Percentiles rank a stretch among this genome's conserved stretches.
Evolutionary conservation across 805 yeast genomes (phyloP).

Genomic region (Myxozyma melibiosi): DNA sequence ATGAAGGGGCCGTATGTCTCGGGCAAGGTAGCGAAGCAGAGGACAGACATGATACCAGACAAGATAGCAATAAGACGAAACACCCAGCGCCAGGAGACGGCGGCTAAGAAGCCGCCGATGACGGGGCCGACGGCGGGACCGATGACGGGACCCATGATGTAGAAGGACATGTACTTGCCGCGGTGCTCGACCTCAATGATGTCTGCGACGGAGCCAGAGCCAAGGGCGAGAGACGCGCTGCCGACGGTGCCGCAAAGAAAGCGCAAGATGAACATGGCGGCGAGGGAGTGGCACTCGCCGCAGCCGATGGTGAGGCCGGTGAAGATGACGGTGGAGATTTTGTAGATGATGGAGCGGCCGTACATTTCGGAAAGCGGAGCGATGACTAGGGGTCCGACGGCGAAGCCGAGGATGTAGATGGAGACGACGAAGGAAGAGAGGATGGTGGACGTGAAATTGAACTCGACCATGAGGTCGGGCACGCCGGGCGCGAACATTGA

Average conservation of each 20-base stretch:
- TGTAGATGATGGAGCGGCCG: slow-evolving; percentile 67
- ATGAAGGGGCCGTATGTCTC: slow-evolving; percentile 65
- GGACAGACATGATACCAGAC: slow-evolving; percentile 52
- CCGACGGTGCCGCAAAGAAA: slow-evolving; percentile 67
- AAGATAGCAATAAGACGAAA: slow-evolving; percentile 60
- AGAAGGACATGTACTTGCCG: slow-evolving; percentile 58
- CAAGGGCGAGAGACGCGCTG: slow-evolving; percentile 66
- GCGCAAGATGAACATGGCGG: slow-evolving; percentile 60
- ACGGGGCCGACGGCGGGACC: slow-evolving; percentile 57
- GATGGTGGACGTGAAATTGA: slow-evolving; percentile 47
- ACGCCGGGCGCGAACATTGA: slow-evolving; percentile 66
- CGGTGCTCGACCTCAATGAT: slow-evolving; percentile 52
- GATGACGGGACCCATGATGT: slow-evolving; percentile 60
- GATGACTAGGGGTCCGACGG: slow-evolving; percentile 66
- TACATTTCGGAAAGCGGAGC: slow-evolving; percentile 62
- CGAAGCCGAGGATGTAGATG: slow-evolving; percentile 67
- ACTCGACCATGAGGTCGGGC: slow-evolving; percentile 49
- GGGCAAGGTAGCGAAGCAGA: slow-evolving; percentile 50
- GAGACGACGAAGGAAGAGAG: slow-evolving; percentile 54
- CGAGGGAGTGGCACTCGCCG: slow-evolving; percentile 58
- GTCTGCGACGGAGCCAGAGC: slow-evolving; percentile 72
- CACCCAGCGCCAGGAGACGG: slow-evolving; percentile 64
- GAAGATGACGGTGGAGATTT: slow-evolving; percentile 51
- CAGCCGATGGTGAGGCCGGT: slow-evolving; percentile 60
- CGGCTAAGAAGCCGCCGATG: slow-evolving; percentile 58